Base-by-base conservation (phyloP, 1,139 yeast genomes). In the Komagataea norvegica region DNA sequence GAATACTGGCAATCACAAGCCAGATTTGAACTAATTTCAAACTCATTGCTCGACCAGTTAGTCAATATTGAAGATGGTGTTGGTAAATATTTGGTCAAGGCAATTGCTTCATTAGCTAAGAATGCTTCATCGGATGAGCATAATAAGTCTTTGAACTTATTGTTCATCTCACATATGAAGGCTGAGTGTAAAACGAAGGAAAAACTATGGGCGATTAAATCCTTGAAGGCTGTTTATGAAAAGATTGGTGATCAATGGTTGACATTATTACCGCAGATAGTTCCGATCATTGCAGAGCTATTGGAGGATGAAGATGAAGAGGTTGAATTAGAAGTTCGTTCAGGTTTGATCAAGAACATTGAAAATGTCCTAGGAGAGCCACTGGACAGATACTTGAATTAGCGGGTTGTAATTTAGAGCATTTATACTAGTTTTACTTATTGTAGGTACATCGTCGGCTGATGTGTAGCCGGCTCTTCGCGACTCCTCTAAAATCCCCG, bases 161-260 rank as follows among this genome's bases (percentile, higher is more conserved):
- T 70, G 31, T 59, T 82, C 34, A 64, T 78, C 37, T 59, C 61
- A 14, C 84, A 78, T 49, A 70, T 81, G 74, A 72, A 68, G 55
- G 68, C 74, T 14, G 64, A 65, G 3, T 66, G 74, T 46, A 56
- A 59, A 33, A 56, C 77, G 13, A 62, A 64, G 39, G 84, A 78
- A 52, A 88, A 88, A 68, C 71, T 82, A 50, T 86, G 95, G 94
- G 78, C 96, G 22, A 74, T 87, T 37, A 77, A 82, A 57, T 70
- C 86, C 3, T 73, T 89, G 61, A 86, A 86, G 62, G 70, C 78
- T 19, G 77, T 91, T 29, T 91, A 88, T 72, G 85, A 85, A 49
- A 85, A 85, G 67, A 80, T 88, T 57, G 97, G 97, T 37, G 97
- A 91, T 55, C 88, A 81, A 59, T 91, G 98, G 98, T 74, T 91